These are phyloP conservation scores for Amylocarpus encephaloides DNA, from an alignment of 2,329 filamentous ascomycete species.

Conservation along the genomic window DNA sequence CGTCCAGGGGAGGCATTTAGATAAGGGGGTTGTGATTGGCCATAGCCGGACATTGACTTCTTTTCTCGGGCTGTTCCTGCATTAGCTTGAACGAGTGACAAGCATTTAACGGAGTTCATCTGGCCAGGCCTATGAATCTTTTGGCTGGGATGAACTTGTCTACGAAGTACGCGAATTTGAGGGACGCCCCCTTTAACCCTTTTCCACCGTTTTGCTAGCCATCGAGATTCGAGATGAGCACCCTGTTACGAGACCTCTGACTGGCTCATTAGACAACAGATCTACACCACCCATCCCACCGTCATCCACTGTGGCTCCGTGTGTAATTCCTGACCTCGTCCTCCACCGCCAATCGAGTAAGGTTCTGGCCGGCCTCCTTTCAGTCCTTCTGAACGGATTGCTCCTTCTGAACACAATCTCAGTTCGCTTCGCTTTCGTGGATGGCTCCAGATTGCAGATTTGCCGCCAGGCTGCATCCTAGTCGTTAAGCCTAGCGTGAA, in stretches of 20 bases:
- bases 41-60: neutral
- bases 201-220: neutral
- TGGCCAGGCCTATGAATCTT: neutral
- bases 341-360: neutral
- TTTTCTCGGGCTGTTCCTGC: neutral
- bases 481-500: neutral
- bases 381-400: neutral
- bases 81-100: neutral
- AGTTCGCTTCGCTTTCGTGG: neutral
- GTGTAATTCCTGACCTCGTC: no score
- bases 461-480: slow-evolving; percentile 1
- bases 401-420: neutral
- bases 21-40: neutral
- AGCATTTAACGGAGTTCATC: neutral
- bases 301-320: neutral
- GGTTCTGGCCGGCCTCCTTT: neutral
- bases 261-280: neutral
- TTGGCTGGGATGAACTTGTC: no score
- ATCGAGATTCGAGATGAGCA: no score
- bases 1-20: neutral
- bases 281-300: neutral
- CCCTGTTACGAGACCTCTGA: no score
- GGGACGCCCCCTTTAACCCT: neutral
- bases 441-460: slow-evolving; percentile 3
- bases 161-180: neutral